Evolutionary conservation across 1,284 basidiomycete species (phyloP).

Genomic region (Ceratobasidium sp.): DNA sequence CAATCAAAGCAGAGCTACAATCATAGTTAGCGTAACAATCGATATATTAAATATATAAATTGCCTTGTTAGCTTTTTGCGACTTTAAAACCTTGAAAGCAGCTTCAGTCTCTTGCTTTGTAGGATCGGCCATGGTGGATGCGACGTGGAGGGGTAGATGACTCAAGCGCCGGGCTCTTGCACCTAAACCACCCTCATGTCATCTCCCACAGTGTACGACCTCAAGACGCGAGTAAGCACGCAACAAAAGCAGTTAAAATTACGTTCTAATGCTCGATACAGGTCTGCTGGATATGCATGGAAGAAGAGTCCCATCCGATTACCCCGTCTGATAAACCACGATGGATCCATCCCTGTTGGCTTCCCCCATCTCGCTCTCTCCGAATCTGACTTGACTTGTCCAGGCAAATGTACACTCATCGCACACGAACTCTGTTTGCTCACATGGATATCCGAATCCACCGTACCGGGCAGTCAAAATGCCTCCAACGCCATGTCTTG

Average conservation of each 20-base stretch:
- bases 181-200: constrained; percentile 10
- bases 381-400: not conserved
- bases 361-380: not conserved
- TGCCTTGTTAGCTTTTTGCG: constrained; percentile 92
- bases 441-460: constrained; percentile 45
- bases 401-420: constrained; percentile 41
- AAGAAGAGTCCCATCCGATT: constrained; percentile 43
- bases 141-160: constrained; percentile 37
- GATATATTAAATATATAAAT: not conserved
- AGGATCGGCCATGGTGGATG: constrained; percentile 47
- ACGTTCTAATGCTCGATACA: not conserved
- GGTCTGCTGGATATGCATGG: constrained; percentile 45
- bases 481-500: constrained; percentile 33
- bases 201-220: constrained; percentile 37
- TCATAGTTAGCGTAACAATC: constrained; percentile 1
- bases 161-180: constrained; percentile 24
- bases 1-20: constrained; percentile 95
- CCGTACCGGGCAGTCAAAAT: constrained; percentile 28
- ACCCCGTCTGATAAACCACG: constrained; percentile 42
- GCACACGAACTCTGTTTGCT: constrained; percentile 40
- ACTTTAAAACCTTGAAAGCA: constrained; percentile 79
- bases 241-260: not conserved
- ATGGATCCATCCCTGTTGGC: constrained; percentile 41
- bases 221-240: constrained; percentile 28
- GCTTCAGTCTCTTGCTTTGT: constrained; percentile 80